Evolutionary conservation across 176 grass and related monocot species (phyloP), one percentile per base, ranked within the genome.

Genomic region (Puccinellia tenuiflora): DNA sequence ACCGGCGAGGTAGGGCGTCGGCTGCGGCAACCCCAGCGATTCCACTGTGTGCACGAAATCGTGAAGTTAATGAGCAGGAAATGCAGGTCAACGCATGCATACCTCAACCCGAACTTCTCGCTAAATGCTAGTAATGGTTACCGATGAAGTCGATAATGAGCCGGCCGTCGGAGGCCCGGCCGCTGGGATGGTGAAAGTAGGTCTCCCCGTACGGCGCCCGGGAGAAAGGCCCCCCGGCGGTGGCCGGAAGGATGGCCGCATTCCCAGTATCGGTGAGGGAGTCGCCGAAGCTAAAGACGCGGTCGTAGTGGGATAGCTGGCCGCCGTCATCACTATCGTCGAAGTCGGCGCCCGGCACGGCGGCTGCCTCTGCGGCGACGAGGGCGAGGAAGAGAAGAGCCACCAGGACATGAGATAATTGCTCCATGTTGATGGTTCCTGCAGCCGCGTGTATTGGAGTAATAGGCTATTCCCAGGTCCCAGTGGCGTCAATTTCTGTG

Each of bases 1-100:
- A 9, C 91, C 91, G 29, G 81, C 94, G 2, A 97, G 86, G 68
- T 88, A 91, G 21, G 91, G 91, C 11, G 57, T 75, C 22, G 89
- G 70, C 28, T 48, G 54, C 2, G 86, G 86, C 3, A 90, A 20
- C 48, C 47, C 42, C 31, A 93, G 68, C 54, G 78, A 87, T 57
- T 93, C 80, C 11, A 64, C 94, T 97, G 78, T 16, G 40, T 4
- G 3, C 7, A 4, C 17, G 11, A 3, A 56, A 66, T 35, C 12
- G 31, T 9, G 31, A 66, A 37, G 31, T 3, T 62, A 3, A 15
- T 31, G 13, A 16, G 14, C 12, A 16, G 26, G 4, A 7, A 34
- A n/a, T 35, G 9, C 8, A 14, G 14, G 63, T 52, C 30, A 53
- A 48, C 61, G 47, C n/a, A n/a, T n/a, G n/a, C 11, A 55, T 7